A percentile compares a stretch with the other conserved stretches of the same genome.
Conservation (phyloP, 2,329 filamentous ascomycete species). For the Arthroderma uncinatum region DNA sequence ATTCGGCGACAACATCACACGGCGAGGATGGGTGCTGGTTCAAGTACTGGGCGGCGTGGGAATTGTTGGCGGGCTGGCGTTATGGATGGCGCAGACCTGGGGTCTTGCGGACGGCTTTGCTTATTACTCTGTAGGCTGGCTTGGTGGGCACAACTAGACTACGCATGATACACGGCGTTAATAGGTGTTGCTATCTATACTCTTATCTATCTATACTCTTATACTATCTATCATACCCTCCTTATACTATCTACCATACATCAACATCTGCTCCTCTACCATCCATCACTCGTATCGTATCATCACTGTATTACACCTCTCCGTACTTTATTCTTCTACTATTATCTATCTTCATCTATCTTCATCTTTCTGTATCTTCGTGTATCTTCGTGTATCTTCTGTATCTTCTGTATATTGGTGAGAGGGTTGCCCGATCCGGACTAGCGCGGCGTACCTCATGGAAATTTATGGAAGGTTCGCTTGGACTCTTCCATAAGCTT, state of each 20-base stretch:
- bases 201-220: neutral
- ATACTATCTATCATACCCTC: neutral
- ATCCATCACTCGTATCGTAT: neutral
- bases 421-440: neutral
- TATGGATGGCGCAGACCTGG: constrained; percentile 43
- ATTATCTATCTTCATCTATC: neutral
- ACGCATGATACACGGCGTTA: neutral
- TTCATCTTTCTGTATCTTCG: neutral
- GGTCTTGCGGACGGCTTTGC: constrained; percentile 27
- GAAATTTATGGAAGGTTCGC: constrained; percentile 19
- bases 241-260: neutral
- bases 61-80: constrained; percentile 58
- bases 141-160: constrained; percentile 3
- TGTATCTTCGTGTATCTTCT: neutral
- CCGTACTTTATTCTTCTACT: neutral
- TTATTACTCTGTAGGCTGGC: constrained; percentile 14
- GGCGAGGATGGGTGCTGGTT: constrained; percentile 55
- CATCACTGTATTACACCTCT: neutral
- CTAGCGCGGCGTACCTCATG: constrained; percentile 11
- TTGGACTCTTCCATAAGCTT: constrained; percentile 11
- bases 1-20: constrained; percentile 54
- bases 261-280: neutral
- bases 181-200: neutral
- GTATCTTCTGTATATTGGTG: neutral
- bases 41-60: constrained; percentile 65